phyloP scores from a whole-genome alignment of 805 yeast genomes.

The Debaryomyces maramus region DNA sequence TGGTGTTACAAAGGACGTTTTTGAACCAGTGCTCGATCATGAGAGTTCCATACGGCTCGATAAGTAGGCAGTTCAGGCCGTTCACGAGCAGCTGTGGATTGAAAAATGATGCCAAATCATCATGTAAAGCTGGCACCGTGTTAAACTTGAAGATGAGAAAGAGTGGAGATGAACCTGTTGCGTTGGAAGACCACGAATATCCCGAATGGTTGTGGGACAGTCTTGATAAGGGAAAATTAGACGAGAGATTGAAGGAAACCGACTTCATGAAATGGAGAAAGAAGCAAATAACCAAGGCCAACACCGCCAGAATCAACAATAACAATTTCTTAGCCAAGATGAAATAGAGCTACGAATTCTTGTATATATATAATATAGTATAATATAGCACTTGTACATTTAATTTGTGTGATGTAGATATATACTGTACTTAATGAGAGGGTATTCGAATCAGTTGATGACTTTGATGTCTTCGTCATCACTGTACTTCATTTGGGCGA shows the following conservation, averaged over 20 bases:
- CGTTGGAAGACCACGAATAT: slow-evolving; percentile 82
- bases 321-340: slow-evolving; percentile 73
- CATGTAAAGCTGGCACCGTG: slow-evolving; percentile 69
- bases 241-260: slow-evolving; percentile 53
- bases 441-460: slow-evolving; percentile 5
- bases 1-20: too few species aligned
- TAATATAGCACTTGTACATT: not conserved
- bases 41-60: too few species aligned
- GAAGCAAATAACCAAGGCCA: slow-evolving; percentile 64
- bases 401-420: not conserved
- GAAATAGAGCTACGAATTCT: slow-evolving; percentile 16
- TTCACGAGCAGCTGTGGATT: not conserved
- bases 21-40: too few species aligned
- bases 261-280: slow-evolving; percentile 67
- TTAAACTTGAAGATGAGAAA: slow-evolving; percentile 73
- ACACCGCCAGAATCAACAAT: slow-evolving; percentile 69
- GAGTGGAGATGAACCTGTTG: slow-evolving; percentile 83
- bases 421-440: not conserved
- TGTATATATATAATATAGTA: slow-evolving; percentile 7
- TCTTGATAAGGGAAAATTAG: slow-evolving; percentile 65
- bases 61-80: too few species aligned
- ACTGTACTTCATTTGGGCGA: slow-evolving; percentile 22
- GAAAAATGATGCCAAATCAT: slow-evolving; percentile 14
- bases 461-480: slow-evolving; percentile 15
- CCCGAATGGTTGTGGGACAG: slow-evolving; percentile 95